These are phyloP conservation scores for Blastomyces silverae DNA, from an alignment of 2,329 filamentous ascomycete genomes.

Conservation along the genomic window DNA sequence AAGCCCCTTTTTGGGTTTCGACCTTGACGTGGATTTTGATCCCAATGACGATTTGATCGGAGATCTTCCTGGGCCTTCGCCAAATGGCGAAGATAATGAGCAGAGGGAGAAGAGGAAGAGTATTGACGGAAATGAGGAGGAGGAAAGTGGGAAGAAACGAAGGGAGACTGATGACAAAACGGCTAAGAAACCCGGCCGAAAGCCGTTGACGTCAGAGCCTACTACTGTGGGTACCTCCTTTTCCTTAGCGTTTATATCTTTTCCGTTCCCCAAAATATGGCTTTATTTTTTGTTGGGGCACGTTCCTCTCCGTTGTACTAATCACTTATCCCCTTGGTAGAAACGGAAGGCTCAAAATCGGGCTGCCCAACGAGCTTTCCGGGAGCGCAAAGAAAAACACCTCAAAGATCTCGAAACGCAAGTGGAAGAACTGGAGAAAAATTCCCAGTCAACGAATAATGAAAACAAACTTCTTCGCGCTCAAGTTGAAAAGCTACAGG, in stretches of 20 bases:
- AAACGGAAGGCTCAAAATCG: slow-evolving; percentile 82
- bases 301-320: slow-evolving; percentile 19
- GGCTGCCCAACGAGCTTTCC: slow-evolving; percentile 85
- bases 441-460: slow-evolving; percentile 71
- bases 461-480: slow-evolving; percentile 78
- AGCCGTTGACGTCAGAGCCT: slow-evolving; percentile 90
- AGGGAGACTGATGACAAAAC: slow-evolving; percentile 77
- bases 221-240: slow-evolving; percentile 67
- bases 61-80: slow-evolving; percentile 53
- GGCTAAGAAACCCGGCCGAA: slow-evolving; percentile 91
- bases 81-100: slow-evolving; percentile 37
- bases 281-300: not conserved
- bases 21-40: slow-evolving; percentile 72
- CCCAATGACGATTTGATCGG: slow-evolving; percentile 64
- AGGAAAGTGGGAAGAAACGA: slow-evolving; percentile 64
- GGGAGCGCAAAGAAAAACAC: slow-evolving; percentile 86
- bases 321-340: slow-evolving; percentile 27
- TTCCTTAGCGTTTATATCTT: not conserved
- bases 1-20: slow-evolving; percentile 77
- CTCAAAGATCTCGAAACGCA: slow-evolving; percentile 49
- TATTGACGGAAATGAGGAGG: slow-evolving; percentile 47
- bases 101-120: slow-evolving; percentile 57
- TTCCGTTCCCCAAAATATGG: not conserved
- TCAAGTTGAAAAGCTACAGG: slow-evolving; percentile 81
- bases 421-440: slow-evolving; percentile 64